Percentiles rank a stretch among this genome's conserved stretches.
phyloP scores from a whole-genome alignment of 2,329 filamentous ascomycete genomes.

The Sarocladiaceae sp. region DNA sequence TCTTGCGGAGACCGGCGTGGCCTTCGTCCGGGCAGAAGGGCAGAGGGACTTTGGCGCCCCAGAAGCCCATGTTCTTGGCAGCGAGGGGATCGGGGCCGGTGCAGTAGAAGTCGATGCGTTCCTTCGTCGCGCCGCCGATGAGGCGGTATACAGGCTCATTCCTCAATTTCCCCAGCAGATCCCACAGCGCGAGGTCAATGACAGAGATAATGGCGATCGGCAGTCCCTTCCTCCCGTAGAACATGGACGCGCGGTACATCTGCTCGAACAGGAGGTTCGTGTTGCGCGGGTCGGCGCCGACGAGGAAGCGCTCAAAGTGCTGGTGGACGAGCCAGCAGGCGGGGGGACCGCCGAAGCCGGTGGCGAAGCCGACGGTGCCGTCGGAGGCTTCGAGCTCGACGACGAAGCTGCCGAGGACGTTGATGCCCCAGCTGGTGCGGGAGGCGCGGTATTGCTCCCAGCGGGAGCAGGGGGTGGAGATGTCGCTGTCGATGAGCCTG shows the following conservation, averaged over 20 bases:
- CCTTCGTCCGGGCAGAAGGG: conserved; percentile 89
- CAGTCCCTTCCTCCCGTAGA: conserved; percentile 90
- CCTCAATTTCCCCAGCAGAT: conserved; percentile 82
- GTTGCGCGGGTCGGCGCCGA: conserved; percentile 83
- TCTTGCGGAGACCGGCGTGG: conserved; percentile 73
- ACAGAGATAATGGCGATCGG: conserved; percentile 89
- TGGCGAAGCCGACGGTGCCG: conserved; percentile 90
- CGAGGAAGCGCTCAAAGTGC: conserved; percentile 87
- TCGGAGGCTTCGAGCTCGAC: conserved; percentile 84
- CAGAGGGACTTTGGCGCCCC: conserved; percentile 82
- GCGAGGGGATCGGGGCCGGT: conserved; percentile 79
- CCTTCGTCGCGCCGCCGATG: conserved; percentile 83
- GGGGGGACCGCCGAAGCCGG: conserved; percentile 84
- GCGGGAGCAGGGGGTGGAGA: conserved; percentile 85
- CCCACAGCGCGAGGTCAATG: conserved; percentile 89
- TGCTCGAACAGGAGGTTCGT: conserved; percentile 91
- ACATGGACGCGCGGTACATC: conserved; percentile 95
- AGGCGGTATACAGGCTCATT: conserved; percentile 92
- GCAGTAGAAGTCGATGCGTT: conserved; percentile 87
- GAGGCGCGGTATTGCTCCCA: conserved; percentile 86
- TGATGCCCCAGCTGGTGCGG: conserved; percentile 90
- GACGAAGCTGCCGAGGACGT: conserved; percentile 86
- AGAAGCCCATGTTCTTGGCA: conserved; percentile 82
- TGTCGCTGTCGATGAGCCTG: conserved; percentile 87
- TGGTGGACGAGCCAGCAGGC: conserved; percentile 91